phyloP scores from a whole-genome alignment of 2,329 filamentous ascomycete species.

The Colletotrichum sp. region DNA sequence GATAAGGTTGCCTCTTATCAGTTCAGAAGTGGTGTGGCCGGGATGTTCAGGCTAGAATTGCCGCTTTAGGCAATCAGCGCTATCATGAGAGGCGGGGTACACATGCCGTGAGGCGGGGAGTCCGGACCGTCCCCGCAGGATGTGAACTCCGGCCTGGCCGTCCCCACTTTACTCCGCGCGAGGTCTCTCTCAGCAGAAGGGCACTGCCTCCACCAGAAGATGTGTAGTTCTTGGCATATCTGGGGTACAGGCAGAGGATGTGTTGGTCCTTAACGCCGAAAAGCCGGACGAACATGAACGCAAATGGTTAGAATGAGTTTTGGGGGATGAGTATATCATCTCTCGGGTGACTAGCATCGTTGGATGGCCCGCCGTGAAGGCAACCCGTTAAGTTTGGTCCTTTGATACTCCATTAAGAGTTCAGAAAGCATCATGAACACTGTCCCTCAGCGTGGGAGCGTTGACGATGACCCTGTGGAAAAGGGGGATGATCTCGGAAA shows the following conservation, averaged over 20 bases:
- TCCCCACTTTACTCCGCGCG: background rate
- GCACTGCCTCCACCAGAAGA: background rate
- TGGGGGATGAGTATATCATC: background rate
- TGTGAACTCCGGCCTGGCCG: background rate
- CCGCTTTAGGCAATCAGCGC: background rate
- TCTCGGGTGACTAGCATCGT: background rate
- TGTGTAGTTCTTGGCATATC: background rate
- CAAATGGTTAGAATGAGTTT: background rate
- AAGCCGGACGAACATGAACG: background rate
- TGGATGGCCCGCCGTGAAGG: background rate
- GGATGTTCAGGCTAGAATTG: background rate
- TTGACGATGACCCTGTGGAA: background rate
- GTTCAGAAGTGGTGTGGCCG: background rate
- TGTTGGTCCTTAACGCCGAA: background rate
- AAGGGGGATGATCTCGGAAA: background rate
- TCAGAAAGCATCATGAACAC: background rate
- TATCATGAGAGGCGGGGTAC: background rate
- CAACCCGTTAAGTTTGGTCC: background rate
- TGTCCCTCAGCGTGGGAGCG: background rate
- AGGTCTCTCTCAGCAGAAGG: background rate
- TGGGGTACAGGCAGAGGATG: background rate
- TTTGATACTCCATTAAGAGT: background rate
- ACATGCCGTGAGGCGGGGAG: background rate
- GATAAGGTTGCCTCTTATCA: background rate
- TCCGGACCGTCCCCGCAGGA: background rate